These are phyloP conservation scores for Aspergillus neoniger DNA, from an alignment of 2,329 filamentous ascomycete species.

Conservation along the genomic window DNA sequence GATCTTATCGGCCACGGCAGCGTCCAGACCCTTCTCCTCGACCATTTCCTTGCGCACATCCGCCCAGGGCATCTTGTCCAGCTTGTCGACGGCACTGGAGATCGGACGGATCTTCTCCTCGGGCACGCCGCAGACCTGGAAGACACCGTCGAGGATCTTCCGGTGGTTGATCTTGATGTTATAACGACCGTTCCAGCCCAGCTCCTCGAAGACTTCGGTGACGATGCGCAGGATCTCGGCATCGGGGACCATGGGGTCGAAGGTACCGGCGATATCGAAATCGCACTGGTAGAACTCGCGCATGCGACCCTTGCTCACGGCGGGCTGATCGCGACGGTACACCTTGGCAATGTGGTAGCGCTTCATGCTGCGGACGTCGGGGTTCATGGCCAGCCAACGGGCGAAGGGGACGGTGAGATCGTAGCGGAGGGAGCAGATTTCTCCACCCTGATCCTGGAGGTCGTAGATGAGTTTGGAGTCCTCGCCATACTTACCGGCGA, in stretches of 20 bases:
- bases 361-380: constrained; percentile 79
- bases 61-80: constrained; percentile 86
- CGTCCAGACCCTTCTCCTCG: constrained; percentile 80
- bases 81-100: constrained; percentile 90
- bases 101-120: constrained; percentile 84
- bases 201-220: constrained; percentile 78
- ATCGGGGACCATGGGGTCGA: constrained; percentile 90
- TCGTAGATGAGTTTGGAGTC: constrained; percentile 92
- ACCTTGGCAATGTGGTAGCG: constrained; percentile 96
- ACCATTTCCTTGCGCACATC: constrained; percentile 93
- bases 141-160: constrained; percentile 89
- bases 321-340: constrained; percentile 76
- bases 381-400: constrained; percentile 90
- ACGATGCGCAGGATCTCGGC: constrained; percentile 84
- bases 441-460: constrained; percentile 82
- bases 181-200: constrained; percentile 73
- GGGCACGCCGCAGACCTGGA: constrained; percentile 87
- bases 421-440: constrained; percentile 81
- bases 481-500: constrained; percentile 88
- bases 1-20: constrained; percentile 79
- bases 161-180: constrained; percentile 95
- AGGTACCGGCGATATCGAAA: constrained; percentile 86
- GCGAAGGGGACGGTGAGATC: constrained; percentile 89
- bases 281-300: constrained; percentile 97
- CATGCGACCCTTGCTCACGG: constrained; percentile 89